Evolutionary conservation across 768 basidiomycete genomes (phyloP), one percentile per base, ranked within the genome.

Genomic region (Dacryopinax primogenitus): DNA sequence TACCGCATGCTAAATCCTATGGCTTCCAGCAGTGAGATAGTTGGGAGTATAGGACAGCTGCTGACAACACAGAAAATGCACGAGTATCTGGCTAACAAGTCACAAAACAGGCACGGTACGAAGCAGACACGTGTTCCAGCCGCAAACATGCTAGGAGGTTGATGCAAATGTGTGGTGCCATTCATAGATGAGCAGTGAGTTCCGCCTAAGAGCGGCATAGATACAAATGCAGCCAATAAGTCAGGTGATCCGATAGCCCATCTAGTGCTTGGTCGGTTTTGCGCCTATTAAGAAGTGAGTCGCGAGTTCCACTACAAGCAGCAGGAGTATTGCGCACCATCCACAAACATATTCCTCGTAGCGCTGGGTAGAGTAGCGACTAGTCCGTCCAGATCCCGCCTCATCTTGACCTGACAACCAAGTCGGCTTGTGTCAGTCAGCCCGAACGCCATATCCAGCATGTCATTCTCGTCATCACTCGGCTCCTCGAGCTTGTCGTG

Each of bases 391-490:
- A 97, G 74, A 62, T 89, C 89, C 65, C 79, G 84, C 11, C 87
- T 90, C 32, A 99, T 74, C 63, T 85, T 75, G 73, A 81, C 77
- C 69, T 81, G 80, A 70, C 80, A 82, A 2, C 80, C 80, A 16
- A 82, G 72, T 11, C 85, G 79, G 67, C 88, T 95, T 69, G 95
- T 97, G 71, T 97, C 95, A 0, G 92, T 94, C 63, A 98, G 79
- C 0, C 92, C 96, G 71, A 97, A 98, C 2, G 95, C 95, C 82
- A 98, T 90, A 74, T 97, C 95, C 37, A 99, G 82, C 92, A 94
- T 93, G 71, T 92, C 94, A 71, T 97, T 99, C 77, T 99, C 95
- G 72, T 99, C 95, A 69, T 98, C 95, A 64, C 89, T 89, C 2
- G 95, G 94, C 72, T 98, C 95, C 1, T 90, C 87, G 1, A 98